phyloP scores from a whole-genome alignment of 495 filamentous ascomycete genomes.

The Elasticomyces elasticus region DNA sequence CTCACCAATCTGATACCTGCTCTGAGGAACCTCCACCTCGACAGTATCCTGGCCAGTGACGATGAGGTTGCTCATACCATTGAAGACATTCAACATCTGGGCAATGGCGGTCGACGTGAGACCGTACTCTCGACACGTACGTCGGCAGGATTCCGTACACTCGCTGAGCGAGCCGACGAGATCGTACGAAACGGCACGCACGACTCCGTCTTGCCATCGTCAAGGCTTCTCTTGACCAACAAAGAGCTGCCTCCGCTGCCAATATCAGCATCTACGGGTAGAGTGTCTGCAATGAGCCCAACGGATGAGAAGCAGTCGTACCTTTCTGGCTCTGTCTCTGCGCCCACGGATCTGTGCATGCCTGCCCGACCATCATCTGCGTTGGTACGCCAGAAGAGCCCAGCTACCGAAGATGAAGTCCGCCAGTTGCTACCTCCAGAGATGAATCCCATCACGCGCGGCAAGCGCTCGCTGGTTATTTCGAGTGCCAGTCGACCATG shows the following conservation, averaged over 20 bases:
- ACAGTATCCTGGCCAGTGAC: conserved; percentile 20
- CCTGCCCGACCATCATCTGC: conserved; percentile 13
- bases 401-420: conserved; percentile 16
- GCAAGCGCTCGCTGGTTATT: conserved; percentile 17
- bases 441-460: conserved; percentile 21
- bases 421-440: conserved; percentile 20
- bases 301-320: conserved; percentile 12
- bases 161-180: conserved; percentile 22
- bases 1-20: conserved; percentile 30
- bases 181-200: conserved; percentile 22
- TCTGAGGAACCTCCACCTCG: conserved; percentile 22
- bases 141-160: conserved; percentile 21
- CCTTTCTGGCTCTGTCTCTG: conserved; percentile 19
- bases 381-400: conserved; percentile 7
- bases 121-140: conserved; percentile 19
- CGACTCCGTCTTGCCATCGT: conserved; percentile 13
- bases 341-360: conserved; percentile 13
- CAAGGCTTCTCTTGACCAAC: conserved; percentile 6
- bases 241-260: conserved; percentile 24
- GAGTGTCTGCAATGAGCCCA: conserved; percentile 11
- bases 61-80: conserved; percentile 22
- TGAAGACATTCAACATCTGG: conserved; percentile 24
- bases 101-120: conserved; percentile 14
- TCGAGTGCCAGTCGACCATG: conserved; percentile 26
- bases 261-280: conserved; percentile 13